Base-by-base conservation (phyloP, 257 asterid species). In the Coffea eugenioides region DNA sequence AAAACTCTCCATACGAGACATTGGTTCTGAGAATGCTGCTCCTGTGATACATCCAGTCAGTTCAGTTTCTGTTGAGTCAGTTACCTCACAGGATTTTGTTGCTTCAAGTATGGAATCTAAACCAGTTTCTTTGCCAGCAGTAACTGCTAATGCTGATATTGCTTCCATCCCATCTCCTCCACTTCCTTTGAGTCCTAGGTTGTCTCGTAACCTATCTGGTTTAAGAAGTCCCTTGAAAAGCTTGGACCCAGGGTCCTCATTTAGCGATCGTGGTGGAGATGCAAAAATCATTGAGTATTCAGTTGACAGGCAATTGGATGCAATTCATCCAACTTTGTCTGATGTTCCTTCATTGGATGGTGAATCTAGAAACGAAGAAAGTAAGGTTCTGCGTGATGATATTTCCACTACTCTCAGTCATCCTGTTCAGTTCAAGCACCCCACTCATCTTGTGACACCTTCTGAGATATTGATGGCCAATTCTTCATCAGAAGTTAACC, bases 381-480 rank as follows among this genome's bases (percentile, higher is more conserved):
- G 62, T 77, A 89, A 87, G 65, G 85, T 75, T 81, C 79, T 91
- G 73, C 91, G 85, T 79, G 92, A 89, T 75, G 97, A 91, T 87
- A 82, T 83, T 65, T 81, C 97, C 73, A 59, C 88, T 36, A 84
- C 90, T 77, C 88, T 86, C 73, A 90, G 80, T 73, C 88, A 89
- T 80, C 90, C 86, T 34, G 80, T 89, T 59, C 92, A 94, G 90
- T 94, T 91, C 89, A 94, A 91, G 87, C 97, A 90, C 86, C 99
- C 99, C 49, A 96, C 99, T 75, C 99, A 96, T 89, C 86, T 96
- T 85, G 97, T 96, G 66, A 96, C 98, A 79, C 97, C 99, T 86
- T 85, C 97, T 43, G 98, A 96, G 88, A 90, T 96, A 85, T 85
- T 96, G 87, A 94, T 88, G 97, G 93, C 93, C 74, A 90, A 71